phyloP scores from a whole-genome alignment of 2,329 filamentous ascomycete genomes.

The Trichoderma koningiopsis region DNA sequence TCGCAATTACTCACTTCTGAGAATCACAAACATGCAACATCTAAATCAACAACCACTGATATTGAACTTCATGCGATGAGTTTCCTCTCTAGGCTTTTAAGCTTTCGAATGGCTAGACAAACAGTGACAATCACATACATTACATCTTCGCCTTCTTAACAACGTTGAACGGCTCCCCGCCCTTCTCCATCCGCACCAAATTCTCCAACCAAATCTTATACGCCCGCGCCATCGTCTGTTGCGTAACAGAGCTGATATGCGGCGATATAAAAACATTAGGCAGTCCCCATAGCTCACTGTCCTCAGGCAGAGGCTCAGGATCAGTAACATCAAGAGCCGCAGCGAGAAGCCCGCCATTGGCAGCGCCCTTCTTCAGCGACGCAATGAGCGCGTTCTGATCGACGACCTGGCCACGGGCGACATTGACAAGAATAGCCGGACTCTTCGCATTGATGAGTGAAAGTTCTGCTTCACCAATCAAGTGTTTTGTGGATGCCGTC shows the following conservation, averaged over 20 bases:
- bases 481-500: neutral
- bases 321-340: constrained; percentile 11
- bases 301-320: constrained; percentile 8
- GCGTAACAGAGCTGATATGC: constrained; percentile 5
- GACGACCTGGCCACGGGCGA: neutral
- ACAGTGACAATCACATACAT: neutral
- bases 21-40: neutral
- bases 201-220: constrained; percentile 7
- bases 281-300: constrained; percentile 10
- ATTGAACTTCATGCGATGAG: neutral
- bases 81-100: neutral
- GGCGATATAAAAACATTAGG: constrained; percentile 14
- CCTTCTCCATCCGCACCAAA: neutral
- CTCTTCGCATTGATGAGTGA: neutral
- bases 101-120: neutral
- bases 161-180: neutral
- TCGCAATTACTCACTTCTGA: neutral
- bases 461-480: constrained; percentile 13
- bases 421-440: neutral
- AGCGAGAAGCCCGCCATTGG: neutral
- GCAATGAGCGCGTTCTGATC: neutral
- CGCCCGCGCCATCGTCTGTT: neutral
- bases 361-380: neutral
- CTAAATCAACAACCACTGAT: neutral
- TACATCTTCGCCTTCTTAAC: neutral